These are phyloP conservation scores for Porcisia hertigi DNA, from an alignment of 208 protist genomes.

Conservation along the genomic window DNA sequence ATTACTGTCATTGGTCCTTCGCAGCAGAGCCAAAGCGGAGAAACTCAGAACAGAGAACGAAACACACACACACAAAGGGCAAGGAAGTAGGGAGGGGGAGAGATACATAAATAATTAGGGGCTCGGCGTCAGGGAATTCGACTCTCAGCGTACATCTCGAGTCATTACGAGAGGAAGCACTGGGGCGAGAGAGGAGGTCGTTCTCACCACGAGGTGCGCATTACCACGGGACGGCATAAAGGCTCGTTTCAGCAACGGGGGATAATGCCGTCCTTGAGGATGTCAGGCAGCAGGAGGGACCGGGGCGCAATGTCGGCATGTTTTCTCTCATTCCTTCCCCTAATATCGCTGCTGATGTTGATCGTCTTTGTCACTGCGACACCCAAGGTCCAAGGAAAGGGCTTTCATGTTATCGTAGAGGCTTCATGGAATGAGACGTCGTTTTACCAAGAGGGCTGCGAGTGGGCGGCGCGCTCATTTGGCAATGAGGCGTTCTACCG, in stretches of 20 bases:
- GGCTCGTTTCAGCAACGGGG: background rate
- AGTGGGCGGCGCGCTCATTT: conserved; percentile 38
- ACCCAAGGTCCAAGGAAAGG: conserved; percentile 22
- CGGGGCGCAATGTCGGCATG: background rate
- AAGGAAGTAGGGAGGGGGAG: too few species aligned
- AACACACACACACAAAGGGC: conserved; percentile 5
- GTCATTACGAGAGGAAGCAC: too few species aligned
- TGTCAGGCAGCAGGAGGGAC: background rate
- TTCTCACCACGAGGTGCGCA: too few species aligned
- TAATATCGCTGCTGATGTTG: conserved; percentile 7
- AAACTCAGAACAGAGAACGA: background rate
- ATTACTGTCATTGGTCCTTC: too few species aligned
- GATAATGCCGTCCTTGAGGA: background rate
- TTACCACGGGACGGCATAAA: background rate
- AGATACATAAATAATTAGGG: too few species aligned
- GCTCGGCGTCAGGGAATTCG: background rate
- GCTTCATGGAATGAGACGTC: conserved; percentile 71
- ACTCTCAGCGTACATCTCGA: too few species aligned
- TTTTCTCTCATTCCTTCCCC: background rate
- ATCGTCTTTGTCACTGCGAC: background rate
- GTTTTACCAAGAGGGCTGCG: conserved; percentile 68
- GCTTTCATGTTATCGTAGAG: conserved; percentile 45
- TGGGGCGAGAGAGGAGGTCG: too few species aligned
- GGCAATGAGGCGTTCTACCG: conserved; percentile 37
- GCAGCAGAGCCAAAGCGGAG: background rate